Conservation (phyloP, 306 rosid genomes). For the Vicia sativa region DNA sequence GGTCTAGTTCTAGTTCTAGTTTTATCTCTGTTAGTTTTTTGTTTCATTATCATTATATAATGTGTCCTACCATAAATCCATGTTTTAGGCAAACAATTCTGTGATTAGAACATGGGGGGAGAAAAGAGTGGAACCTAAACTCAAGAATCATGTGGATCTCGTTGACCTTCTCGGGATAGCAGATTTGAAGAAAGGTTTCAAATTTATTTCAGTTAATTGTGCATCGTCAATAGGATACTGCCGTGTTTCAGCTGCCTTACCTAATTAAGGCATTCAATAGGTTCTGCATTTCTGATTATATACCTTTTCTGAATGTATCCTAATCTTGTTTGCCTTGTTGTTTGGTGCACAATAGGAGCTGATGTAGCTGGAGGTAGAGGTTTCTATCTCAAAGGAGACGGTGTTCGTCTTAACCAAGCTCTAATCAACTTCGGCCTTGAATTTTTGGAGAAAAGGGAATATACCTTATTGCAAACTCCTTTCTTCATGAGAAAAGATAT, state of each 20-base stretch:
- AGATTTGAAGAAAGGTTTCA: conserved; percentile 69
- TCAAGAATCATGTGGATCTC: conserved; percentile 85
- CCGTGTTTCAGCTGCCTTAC: not conserved
- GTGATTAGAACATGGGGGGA: conserved; percentile 88
- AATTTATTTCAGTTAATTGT: conserved; percentile 1
- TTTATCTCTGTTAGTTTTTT: not conserved
- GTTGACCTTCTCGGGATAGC: conserved; percentile 84
- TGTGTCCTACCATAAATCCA: not conserved
- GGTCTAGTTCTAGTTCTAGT: conserved; percentile 43
- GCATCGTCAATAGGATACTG: conserved; percentile 11
- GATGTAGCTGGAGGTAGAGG: conserved; percentile 98
- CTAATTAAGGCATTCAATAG: not conserved
- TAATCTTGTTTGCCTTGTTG: conserved; percentile 23
- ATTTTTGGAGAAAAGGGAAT: conserved; percentile 80
- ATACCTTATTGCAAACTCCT: conserved; percentile 78
- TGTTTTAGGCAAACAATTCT: conserved; percentile 68
- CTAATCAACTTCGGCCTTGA: conserved; percentile 84
- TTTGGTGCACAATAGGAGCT: conserved; percentile 64
- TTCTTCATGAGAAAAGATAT: conserved; percentile 93
- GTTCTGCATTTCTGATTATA: not conserved
- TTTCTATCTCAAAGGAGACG: conserved; percentile 86
- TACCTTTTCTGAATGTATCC: conserved; percentile 6
- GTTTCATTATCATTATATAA: not conserved
- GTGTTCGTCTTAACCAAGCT: conserved; percentile 95
- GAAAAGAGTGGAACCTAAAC: conserved; percentile 73